phyloP scores from a whole-genome alignment of 305 asterid genomes.

The Fraxinus paxiana region DNA sequence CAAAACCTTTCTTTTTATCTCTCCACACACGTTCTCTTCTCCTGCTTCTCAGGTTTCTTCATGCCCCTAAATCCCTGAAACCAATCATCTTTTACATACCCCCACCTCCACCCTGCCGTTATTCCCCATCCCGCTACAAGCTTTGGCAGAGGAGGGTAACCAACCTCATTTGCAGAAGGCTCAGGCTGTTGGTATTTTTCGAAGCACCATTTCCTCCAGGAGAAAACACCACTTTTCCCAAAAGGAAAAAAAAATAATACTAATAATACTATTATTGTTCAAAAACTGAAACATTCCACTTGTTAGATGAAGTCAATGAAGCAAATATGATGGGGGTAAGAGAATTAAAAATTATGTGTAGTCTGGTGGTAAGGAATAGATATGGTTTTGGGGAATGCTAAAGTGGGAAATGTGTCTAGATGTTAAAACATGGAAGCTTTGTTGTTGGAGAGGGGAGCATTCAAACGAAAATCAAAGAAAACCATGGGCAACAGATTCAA shows the following conservation, averaged over 20 bases:
- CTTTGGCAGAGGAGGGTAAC: not conserved
- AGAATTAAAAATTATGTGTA: slow-evolving; percentile 19
- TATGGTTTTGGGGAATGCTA: slow-evolving; percentile 25
- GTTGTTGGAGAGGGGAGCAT: slow-evolving; percentile 20
- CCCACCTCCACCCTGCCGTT: not conserved
- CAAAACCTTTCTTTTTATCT: not conserved
- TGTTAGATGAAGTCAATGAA: slow-evolving; percentile 27
- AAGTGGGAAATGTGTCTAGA: slow-evolving; percentile 32
- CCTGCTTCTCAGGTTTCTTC: not conserved
- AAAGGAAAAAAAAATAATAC: slow-evolving; percentile 5
- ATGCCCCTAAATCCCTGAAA: not conserved
- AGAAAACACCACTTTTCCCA: not conserved
- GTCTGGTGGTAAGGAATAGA: slow-evolving; percentile 23
- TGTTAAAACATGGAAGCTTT: slow-evolving; percentile 26
- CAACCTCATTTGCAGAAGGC: not conserved
- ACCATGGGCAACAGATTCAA: slow-evolving; percentile 19
- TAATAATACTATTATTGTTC: slow-evolving; percentile 16
- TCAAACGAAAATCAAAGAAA: slow-evolving; percentile 18
- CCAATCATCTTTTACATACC: not conserved
- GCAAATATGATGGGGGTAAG: slow-evolving; percentile 20
- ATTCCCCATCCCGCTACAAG: not conserved
- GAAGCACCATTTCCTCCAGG: not conserved
- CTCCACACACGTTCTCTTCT: not conserved
- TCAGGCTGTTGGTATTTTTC: not conserved
- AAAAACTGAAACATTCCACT: slow-evolving; percentile 12